These are phyloP conservation scores for Colletotrichum coccodes DNA, from an alignment of 2,329 filamentous ascomycete genomes.

Conservation along the genomic window DNA sequence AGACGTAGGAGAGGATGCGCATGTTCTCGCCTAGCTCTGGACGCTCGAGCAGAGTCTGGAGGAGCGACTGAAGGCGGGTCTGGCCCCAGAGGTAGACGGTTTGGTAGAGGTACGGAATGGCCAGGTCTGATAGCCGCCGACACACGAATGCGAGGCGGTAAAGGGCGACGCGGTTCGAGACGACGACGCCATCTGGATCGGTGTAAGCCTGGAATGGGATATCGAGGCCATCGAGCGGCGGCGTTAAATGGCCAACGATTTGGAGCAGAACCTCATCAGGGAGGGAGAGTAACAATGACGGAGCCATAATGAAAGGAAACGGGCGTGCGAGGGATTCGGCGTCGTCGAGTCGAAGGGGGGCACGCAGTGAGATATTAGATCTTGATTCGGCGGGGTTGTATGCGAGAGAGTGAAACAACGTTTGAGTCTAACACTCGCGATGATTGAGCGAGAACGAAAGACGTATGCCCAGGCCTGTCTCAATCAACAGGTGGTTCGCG, in stretches of 20 bases:
- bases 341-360: background rate
- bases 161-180: constrained; percentile 26
- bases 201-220: constrained; percentile 29
- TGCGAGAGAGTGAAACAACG: constrained; percentile 7
- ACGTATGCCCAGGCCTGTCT: constrained; percentile 18
- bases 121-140: constrained; percentile 23
- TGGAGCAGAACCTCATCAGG: constrained; percentile 30
- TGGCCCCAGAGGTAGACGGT: constrained; percentile 31
- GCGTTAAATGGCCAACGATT: constrained; percentile 29
- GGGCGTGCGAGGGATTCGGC: background rate
- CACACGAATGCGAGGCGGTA: constrained; percentile 29
- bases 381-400: constrained; percentile 15
- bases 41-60: constrained; percentile 30
- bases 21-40: constrained; percentile 28
- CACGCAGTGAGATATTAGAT: constrained; percentile 20
- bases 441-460: background rate
- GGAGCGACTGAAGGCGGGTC: constrained; percentile 26
- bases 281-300: constrained; percentile 20
- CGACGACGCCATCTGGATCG: constrained; percentile 30
- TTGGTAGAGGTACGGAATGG: constrained; percentile 25
- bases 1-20: constrained; percentile 31
- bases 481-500: constrained; percentile 2
- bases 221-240: constrained; percentile 29
- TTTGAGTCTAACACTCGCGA: background rate
- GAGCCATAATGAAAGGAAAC: background rate